phyloP scores from a whole-genome alignment of 73 alveolate species.

The Paramecium pentaurelia region DNA sequence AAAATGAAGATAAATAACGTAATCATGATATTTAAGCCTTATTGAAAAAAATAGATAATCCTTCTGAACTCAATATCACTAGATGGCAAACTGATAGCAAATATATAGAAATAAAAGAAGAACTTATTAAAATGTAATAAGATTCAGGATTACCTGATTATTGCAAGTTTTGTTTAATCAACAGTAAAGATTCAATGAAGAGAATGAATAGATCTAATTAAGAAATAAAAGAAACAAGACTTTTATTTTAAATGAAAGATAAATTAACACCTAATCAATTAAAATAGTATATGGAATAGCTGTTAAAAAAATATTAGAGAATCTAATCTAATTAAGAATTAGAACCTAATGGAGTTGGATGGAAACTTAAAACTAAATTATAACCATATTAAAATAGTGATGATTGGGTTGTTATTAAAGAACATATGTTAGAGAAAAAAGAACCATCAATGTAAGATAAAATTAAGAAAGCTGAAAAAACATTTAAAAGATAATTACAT shows the following conservation, averaged over 20 bases:
- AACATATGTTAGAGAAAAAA: conserved; percentile 5
- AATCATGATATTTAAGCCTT: background rate
- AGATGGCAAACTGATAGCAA: background rate
- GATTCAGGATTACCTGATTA: background rate
- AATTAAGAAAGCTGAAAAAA: background rate
- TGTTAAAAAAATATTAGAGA: background rate
- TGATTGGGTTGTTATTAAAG: background rate
- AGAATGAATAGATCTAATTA: conserved; percentile 41
- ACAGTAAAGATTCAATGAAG: background rate
- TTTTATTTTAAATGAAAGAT: background rate
- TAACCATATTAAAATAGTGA: background rate
- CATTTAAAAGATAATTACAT: background rate
- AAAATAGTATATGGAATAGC: background rate
- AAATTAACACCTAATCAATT: background rate
- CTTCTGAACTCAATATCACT: background rate
- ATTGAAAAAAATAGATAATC: background rate
- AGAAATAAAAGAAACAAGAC: conserved; percentile 31
- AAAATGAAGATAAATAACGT: background rate
- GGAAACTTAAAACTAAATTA: conserved; percentile 13
- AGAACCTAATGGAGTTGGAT: conserved; percentile 18
- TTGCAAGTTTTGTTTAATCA: conserved; percentile 23
- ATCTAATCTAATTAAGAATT: background rate
- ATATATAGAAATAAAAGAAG: background rate
- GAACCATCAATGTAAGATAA: background rate
- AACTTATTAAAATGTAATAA: background rate